Evolutionary conservation across 345 rosid genomes (phyloP).

Genomic region (Mallotus nudiflorus): DNA sequence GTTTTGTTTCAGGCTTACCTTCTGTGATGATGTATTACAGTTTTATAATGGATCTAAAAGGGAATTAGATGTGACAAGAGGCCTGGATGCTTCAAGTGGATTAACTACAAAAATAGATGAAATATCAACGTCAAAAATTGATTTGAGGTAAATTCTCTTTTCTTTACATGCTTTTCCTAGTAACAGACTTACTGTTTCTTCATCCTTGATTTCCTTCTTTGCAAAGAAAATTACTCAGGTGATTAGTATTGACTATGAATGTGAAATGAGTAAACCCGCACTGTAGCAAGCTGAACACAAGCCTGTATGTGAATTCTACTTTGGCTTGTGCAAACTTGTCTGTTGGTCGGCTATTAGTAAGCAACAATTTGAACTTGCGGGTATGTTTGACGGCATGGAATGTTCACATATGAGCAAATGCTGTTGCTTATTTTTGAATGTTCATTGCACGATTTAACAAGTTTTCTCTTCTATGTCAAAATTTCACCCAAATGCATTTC

Average conservation of each 20-base stretch:
- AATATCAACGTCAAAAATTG: constrained; percentile 16
- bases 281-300: no score
- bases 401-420: neutral
- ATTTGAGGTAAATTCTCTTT: constrained; percentile 41
- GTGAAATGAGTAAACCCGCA: neutral
- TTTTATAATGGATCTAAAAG: constrained; percentile 47
- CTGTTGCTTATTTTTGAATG: neutral
- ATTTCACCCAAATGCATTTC: neutral
- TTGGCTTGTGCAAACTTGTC: no score
- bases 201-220: neutral
- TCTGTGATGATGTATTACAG: constrained; percentile 39
- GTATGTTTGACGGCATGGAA: neutral
- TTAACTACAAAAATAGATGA: constrained; percentile 16
- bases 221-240: neutral
- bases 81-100: constrained; percentile 23
- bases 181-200: neutral
- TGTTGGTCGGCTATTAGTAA: neutral
- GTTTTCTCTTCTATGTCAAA: no score
- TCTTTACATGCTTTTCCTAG: neutral
- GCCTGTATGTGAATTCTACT: no score
- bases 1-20: constrained; percentile 21
- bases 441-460: neutral
- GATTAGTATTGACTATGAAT: no score
- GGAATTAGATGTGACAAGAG: constrained; percentile 28
- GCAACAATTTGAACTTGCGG: neutral